Percentiles rank a stretch among this genome's conserved stretches.
Conservation (phyloP, 306 rosid species). For the Dryas alaskensis region DNA sequence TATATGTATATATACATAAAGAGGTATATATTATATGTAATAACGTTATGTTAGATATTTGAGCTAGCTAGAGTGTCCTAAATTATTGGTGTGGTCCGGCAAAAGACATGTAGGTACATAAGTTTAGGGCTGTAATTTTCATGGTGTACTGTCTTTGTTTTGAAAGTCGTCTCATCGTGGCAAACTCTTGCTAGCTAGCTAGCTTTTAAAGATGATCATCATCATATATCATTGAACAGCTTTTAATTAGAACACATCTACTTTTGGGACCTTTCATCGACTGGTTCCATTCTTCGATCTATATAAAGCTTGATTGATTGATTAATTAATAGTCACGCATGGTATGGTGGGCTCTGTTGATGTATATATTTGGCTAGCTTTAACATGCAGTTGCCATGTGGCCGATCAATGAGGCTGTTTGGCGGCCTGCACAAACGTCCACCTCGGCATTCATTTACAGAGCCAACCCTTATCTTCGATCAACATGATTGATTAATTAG, state of each 20-base stretch:
- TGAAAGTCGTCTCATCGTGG: conserved; percentile 1
- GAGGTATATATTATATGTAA: no score
- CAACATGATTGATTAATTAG: background rate
- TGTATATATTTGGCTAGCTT: background rate
- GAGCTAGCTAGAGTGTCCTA: conserved; percentile 3
- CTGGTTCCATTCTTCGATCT: no score
- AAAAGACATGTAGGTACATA: conserved; percentile 5
- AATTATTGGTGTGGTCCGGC: conserved; percentile 48
- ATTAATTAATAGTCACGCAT: background rate
- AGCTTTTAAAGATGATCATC: background rate
- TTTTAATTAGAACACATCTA: background rate
- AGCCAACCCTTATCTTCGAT: background rate
- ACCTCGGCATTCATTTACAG: background rate
- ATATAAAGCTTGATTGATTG: no score
- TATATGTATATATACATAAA: background rate
- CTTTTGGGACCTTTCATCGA: background rate
- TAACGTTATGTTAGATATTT: conserved; percentile 26
- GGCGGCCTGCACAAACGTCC: conserved; percentile 7
- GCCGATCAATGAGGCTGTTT: background rate
- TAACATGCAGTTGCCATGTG: conserved; percentile 12
- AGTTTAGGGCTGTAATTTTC: conserved; percentile 20
- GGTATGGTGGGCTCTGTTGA: conserved; percentile 4
- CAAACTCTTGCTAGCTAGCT: conserved; percentile 1
- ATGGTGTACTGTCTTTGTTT: conserved; percentile 24
- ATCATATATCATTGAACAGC: background rate